Conservation (phyloP, 768 basidiomycete species). For the Pulveroboletus sp. region DNA sequence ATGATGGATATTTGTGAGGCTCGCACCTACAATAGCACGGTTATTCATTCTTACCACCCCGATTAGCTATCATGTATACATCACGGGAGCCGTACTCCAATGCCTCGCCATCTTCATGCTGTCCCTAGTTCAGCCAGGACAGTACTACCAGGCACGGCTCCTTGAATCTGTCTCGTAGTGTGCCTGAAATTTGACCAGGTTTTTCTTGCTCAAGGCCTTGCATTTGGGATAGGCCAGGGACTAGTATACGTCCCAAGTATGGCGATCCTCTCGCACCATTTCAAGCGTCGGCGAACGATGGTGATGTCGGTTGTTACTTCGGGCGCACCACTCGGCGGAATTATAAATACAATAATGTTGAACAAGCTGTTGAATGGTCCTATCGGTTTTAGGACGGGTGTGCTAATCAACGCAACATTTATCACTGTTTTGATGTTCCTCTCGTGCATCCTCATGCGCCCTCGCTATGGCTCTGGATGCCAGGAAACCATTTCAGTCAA, state of each 20-base stretch:
- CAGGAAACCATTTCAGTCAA: neutral
- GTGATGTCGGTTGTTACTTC: constrained; percentile 46
- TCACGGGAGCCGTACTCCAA: constrained; percentile 25
- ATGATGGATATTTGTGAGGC: constrained; percentile 28
- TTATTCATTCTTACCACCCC: neutral
- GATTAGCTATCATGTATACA: constrained; percentile 14
- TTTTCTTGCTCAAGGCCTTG: constrained; percentile 44
- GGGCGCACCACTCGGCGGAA: constrained; percentile 51
- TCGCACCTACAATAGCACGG: no score
- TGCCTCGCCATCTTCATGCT: constrained; percentile 36
- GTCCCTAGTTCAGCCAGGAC: constrained; percentile 32
- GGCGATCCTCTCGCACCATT: constrained; percentile 44
- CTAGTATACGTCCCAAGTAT: constrained; percentile 45
- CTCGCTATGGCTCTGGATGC: constrained; percentile 23
- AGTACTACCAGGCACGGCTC: constrained; percentile 1
- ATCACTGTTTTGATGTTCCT: constrained; percentile 35
- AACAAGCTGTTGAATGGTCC: constrained; percentile 43
- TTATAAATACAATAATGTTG: constrained; percentile 59
- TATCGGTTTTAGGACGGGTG: constrained; percentile 43
- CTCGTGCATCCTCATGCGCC: constrained; percentile 36
- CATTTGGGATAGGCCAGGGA: constrained; percentile 40
- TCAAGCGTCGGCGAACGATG: constrained; percentile 37
- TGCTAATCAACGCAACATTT: constrained; percentile 40
- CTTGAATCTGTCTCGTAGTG: neutral
- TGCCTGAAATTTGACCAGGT: constrained; percentile 23